Evolutionary conservation across 768 basidiomycete species (phyloP).

Genomic region (Epithele typhae): DNA sequence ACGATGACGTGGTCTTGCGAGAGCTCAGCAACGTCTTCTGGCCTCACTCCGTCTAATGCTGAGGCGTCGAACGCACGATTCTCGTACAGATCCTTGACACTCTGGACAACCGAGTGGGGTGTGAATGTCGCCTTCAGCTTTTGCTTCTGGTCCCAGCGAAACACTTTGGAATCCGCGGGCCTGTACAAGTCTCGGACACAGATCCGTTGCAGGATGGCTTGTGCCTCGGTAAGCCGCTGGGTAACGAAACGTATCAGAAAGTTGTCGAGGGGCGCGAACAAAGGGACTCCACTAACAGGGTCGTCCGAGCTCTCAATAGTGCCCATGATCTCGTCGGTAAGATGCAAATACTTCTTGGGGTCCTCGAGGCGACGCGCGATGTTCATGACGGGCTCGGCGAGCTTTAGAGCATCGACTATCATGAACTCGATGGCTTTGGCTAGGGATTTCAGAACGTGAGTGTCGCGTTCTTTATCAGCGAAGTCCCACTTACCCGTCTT

Average conservation of each 20-base stretch:
- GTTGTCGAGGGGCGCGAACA: background rate
- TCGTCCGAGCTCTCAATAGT: constrained; percentile 52
- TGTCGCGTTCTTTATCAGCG: background rate
- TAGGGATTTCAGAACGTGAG: constrained; percentile 25
- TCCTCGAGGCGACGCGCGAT: constrained; percentile 54
- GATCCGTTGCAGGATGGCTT: constrained; percentile 59
- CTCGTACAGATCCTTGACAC: constrained; percentile 22
- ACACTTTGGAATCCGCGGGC: constrained; percentile 61
- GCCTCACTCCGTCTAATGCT: constrained; percentile 10
- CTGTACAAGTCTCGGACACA: constrained; percentile 62
- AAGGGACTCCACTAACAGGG: constrained; percentile 34
- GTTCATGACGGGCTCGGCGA: constrained; percentile 60
- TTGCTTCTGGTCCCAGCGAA: constrained; percentile 29
- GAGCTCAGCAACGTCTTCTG: constrained; percentile 32
- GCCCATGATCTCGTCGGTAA: constrained; percentile 66
- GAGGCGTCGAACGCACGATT: background rate
- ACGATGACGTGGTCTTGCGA: constrained; percentile 55
- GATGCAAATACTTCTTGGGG: constrained; percentile 53
- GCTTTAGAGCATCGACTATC: constrained; percentile 74
- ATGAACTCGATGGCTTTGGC: constrained; percentile 80
- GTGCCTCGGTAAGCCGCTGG: constrained; percentile 58
- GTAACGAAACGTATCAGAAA: too few relatives aligned
- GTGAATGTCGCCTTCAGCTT: constrained; percentile 31
- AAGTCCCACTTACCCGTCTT: constrained; percentile 51
- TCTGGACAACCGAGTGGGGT: constrained; percentile 29